Evolutionary conservation across 106 monocot genomes (phyloP), one percentile per base, ranked within the genome.

Genomic region (Dendrobium officinale): DNA sequence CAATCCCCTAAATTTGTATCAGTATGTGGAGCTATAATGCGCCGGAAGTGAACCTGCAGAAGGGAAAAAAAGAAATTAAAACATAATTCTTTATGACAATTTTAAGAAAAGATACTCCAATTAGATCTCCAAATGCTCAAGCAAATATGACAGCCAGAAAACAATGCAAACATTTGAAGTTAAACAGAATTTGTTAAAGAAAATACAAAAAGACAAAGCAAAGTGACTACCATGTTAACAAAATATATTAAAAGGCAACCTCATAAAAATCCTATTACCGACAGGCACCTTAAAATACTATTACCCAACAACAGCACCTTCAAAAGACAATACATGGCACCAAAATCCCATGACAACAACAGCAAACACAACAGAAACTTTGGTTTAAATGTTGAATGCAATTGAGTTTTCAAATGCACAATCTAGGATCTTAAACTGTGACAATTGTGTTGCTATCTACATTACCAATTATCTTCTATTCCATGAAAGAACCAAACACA

Each of bases 1-100:
- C 99, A 99, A 77, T 99, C 95, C 3, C 99, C 99, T 80, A 99
- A 81, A 58, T 91, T 99, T 55, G 93, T 92, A 84, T 99, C 99
- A 17, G 99, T 99, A 64, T 99, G 99, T 15, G 84, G 91, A 84
- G 99, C 95, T 84, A 99, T 99, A 81, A 99, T 99, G 19, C 99
- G 95, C 33, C 93, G 88, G 76, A 95, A 99, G 74, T 95, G 99
- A 68, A 99, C 95, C 99, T 99, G 85, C 43, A 83, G 74, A 74
- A 61, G 47, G 79, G 49, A 22, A 41, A 75, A 31, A 37, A 70
- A 70, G 1, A 26, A 64, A 64, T 27, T 70, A 22, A 70, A 15
- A 15, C 70, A 70, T 9, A 15, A 61, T 61, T 61, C 40, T 29
- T 22, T 33, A 37, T 1, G 37, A 0, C 33, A 22, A 70, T 16